Base-by-base conservation (phyloP, 1,284 basidiomycete species). In the Ceratobasidium sp. region DNA sequence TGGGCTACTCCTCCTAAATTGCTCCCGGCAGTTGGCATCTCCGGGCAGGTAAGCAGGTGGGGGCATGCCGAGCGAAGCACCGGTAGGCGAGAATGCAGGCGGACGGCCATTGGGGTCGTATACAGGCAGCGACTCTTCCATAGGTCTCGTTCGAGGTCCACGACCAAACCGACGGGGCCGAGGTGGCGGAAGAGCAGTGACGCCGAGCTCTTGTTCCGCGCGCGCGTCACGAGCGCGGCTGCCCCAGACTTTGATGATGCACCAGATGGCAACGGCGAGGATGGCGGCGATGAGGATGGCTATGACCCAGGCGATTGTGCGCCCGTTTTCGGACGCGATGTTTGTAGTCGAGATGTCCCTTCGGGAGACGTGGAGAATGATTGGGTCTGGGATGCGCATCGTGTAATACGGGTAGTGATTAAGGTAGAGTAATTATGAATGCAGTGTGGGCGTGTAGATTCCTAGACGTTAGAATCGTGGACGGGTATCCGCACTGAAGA, bases 191-290 rank as follows among this genome's bases (percentile, higher is more conserved):
- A 64, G 34, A 23, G 61, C 2, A 9, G 46, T 48, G 32, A 64
- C 61, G 30, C 61, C 61, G 14, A 64, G 32, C n/a, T 64, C 61
- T 21, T 64, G 61, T 26, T 64, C 61, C 5, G 61, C 61, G 12
- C 48, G 48, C 10, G 48, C 45, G 32, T 64, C 52, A 18, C 61
- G 61, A n/a, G 45, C 61, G 30, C 61, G 61, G 46, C 41, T 50
- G 45, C 61, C 61, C 61, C 61, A 64, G 46, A 64, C 10, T 64
- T 64, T 64, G 46, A 64, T 48, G 12, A n/a, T 16, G 46, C 61
- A 64, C 61, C 61, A 64, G 61, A 64, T 23, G 46, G 23, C 61
- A n/a, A 64, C 45, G 61, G 52, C 36, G 61, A 64, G 26, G 4
- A 64, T 45, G 26, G 61, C 61, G 28, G 34, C 45, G 45, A 64